Percentiles rank a stretch among this genome's conserved stretches.
Conservation (phyloP, 495 filamentous ascomycete species). For the Gamarada debralockiae region DNA sequence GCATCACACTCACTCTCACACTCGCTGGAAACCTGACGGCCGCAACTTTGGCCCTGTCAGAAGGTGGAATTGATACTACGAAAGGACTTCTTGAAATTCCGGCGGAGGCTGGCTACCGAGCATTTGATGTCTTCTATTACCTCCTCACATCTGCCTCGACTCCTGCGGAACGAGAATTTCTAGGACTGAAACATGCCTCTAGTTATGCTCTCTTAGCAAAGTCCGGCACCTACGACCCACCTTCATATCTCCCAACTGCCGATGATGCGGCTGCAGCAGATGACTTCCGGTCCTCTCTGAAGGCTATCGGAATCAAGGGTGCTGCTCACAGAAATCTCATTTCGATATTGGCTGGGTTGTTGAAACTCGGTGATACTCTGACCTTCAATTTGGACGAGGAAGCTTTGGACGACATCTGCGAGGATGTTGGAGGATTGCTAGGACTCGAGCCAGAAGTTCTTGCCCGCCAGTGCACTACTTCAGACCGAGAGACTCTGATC, state of each 20-base stretch:
- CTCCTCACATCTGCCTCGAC: conserved; percentile 86
- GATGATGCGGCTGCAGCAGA: conserved; percentile 93
- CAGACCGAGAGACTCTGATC: conserved; percentile 78
- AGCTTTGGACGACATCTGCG: conserved; percentile 77
- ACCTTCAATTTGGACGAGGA: conserved; percentile 85
- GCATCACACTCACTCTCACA: conserved; percentile 75
- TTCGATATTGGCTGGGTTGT: conserved; percentile 75
- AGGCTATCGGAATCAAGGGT: conserved; percentile 90
- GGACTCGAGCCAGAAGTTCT: conserved; percentile 86
- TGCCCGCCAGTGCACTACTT: conserved; percentile 69
- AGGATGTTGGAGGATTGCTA: conserved; percentile 82
- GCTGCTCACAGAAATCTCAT: conserved; percentile 73
- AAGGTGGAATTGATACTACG: conserved; percentile 80
- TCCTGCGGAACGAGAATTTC: conserved; percentile 83
- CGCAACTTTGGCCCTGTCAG: conserved; percentile 73
- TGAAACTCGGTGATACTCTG: conserved; percentile 88
- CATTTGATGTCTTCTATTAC: conserved; percentile 99
- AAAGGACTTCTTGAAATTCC: conserved; percentile 82
- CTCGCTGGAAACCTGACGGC: conserved; percentile 74
- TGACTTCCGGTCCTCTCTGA: conserved; percentile 80
- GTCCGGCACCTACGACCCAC: conserved; percentile 83
- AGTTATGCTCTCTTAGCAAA: conserved; percentile 74
- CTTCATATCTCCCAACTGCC: conserved; percentile 85
- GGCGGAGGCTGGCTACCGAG: conserved; percentile 73
- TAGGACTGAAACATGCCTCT: conserved; percentile 78